Conservation (phyloP, 768 basidiomycete species). For the Lactarius psammicola region DNA sequence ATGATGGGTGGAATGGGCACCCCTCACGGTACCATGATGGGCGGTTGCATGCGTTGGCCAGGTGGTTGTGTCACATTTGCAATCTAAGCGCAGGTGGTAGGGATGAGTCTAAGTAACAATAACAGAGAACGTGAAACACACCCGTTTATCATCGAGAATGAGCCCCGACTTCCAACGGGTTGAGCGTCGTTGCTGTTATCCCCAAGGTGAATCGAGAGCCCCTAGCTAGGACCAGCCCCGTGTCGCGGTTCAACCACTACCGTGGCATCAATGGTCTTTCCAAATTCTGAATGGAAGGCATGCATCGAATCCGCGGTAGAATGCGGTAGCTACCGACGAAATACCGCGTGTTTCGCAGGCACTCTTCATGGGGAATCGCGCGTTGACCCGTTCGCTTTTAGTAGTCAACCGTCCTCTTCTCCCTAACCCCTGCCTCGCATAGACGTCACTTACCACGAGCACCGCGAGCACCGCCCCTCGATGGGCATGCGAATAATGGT, state of each 20-base stretch:
- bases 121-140: slow-evolving; percentile 39
- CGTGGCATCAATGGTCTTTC: slow-evolving; percentile 94
- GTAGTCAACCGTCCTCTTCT: too few relatives aligned
- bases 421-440: too few relatives aligned
- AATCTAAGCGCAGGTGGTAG: slow-evolving; percentile 65
- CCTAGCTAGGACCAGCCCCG: slow-evolving; percentile 88
- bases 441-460: too few relatives aligned
- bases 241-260: slow-evolving; percentile 98
- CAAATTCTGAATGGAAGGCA: slow-evolving; percentile 90
- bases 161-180: slow-evolving; percentile 86
- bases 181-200: slow-evolving; percentile 85
- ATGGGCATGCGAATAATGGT: too few relatives aligned
- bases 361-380: slow-evolving; percentile 95
- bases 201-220: slow-evolving; percentile 99
- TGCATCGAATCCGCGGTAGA: slow-evolving; percentile 95
- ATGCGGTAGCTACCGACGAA: slow-evolving; percentile 95
- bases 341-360: slow-evolving; percentile 87
- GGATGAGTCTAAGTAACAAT: not conserved
- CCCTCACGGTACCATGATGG: too few relatives aligned
- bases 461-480: too few relatives aligned
- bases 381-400: too few relatives aligned
- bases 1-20: too few relatives aligned
- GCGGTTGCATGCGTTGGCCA: slow-evolving; percentile 71
- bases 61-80: slow-evolving; percentile 95
- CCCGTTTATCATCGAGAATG: slow-evolving; percentile 78